Conservation (phyloP, 176 grass and related monocot species). For the Musa schizocarpa region DNA sequence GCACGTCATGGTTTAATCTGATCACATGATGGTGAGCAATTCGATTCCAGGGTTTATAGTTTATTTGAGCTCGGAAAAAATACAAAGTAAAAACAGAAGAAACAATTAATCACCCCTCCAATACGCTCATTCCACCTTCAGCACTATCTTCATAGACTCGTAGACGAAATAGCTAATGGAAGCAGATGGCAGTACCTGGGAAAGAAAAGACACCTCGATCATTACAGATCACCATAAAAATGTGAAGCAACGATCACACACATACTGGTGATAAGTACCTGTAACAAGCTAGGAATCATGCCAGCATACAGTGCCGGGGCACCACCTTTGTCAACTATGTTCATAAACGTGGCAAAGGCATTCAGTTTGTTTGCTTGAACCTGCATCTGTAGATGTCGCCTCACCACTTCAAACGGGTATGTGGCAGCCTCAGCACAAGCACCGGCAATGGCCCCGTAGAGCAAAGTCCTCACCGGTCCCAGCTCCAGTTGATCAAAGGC, state of each 20-base stretch:
- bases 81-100: not conserved
- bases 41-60: too few relatives aligned
- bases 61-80: not conserved
- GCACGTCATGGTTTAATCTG: too few relatives aligned
- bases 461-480: slow-evolving; percentile 70
- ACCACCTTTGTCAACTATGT: slow-evolving; percentile 90
- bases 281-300: slow-evolving; percentile 87
- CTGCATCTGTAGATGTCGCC: slow-evolving; percentile 89
- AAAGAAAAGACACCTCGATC: slow-evolving; percentile 17
- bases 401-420: slow-evolving; percentile 94
- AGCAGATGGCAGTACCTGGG: slow-evolving; percentile 81
- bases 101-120: not conserved
- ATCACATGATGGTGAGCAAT: too few relatives aligned
- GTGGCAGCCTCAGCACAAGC: slow-evolving; percentile 83
- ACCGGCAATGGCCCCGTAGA: slow-evolving; percentile 86
- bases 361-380: slow-evolving; percentile 80
- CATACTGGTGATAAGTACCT: slow-evolving; percentile 30
- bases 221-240: not conserved
- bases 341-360: slow-evolving; percentile 71
- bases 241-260: not conserved
- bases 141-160: slow-evolving; percentile 96
- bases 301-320: slow-evolving; percentile 82
- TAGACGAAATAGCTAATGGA: slow-evolving; percentile 98
- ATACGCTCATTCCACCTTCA: slow-evolving; percentile 74
- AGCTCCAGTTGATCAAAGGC: slow-evolving; percentile 85